Evolutionary conservation across 768 basidiomycete species (phyloP).

Genomic region (Lactifluus volemus): DNA sequence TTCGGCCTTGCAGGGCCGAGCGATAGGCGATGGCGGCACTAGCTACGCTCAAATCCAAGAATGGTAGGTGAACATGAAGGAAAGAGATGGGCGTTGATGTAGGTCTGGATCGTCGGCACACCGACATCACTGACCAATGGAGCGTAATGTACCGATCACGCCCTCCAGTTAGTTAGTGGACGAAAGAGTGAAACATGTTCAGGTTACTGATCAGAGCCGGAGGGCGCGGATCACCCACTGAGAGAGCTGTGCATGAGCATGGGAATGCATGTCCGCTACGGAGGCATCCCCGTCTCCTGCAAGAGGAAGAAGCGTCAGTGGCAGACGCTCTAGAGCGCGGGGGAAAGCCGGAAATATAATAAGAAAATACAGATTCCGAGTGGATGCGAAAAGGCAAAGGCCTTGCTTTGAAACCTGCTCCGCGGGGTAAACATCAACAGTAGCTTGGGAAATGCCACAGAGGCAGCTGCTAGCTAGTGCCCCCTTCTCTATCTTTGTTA

Average conservation of each 20-base stretch:
- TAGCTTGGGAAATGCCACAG: neutral
- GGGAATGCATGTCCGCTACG: neutral
- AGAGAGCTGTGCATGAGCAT: neutral
- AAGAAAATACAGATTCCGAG: neutral
- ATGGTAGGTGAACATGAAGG: neutral
- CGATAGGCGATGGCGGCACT: neutral
- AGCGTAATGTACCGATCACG: neutral
- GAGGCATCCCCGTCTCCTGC: neutral
- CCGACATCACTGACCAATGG: neutral
- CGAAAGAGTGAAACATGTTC: neutral
- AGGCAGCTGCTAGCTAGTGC: neutral
- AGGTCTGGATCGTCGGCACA: neutral
- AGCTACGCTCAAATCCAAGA: neutral
- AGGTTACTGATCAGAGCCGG: neutral
- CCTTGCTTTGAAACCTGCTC: neutral
- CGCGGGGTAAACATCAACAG: neutral
- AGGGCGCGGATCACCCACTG: neutral
- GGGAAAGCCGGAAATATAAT: neutral
- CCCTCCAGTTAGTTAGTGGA: neutral
- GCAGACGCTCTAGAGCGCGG: neutral
- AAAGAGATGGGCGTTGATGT: neutral
- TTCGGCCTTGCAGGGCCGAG: conserved; percentile 1
- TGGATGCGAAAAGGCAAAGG: conserved; percentile 2
- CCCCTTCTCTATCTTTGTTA: neutral
- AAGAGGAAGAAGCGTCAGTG: neutral